Conservation (phyloP, 2,329 filamentous ascomycete genomes). For the Orbilia oligospora region DNA sequence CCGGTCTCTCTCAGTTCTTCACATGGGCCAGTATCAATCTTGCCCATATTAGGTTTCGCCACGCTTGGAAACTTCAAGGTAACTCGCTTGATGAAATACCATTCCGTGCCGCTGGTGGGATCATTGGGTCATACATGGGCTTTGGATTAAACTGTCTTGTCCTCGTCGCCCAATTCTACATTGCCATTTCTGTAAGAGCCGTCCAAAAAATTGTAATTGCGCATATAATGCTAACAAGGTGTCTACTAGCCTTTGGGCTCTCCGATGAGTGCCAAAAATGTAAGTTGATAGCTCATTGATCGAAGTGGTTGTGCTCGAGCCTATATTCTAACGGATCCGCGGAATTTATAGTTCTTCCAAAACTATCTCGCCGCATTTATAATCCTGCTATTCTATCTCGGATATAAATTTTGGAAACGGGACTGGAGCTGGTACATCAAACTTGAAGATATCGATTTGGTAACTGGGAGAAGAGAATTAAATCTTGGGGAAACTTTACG, state of each 20-base stretch:
- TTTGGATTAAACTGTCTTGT: conserved; percentile 72
- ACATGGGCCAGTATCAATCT: conserved; percentile 80
- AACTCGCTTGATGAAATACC: conserved; percentile 68
- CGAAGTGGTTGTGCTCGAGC: conserved; percentile 61
- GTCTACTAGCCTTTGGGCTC: conserved; percentile 32
- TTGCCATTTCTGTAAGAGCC: conserved; percentile 46
- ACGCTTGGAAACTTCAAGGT: conserved; percentile 74
- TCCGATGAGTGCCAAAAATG: conserved; percentile 32
- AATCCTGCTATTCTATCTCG: conserved; percentile 72
- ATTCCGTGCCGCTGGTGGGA: conserved; percentile 71
- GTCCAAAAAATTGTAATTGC: not conserved
- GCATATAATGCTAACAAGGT: not conserved
- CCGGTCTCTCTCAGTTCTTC: conserved; percentile 80
- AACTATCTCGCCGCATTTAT: conserved; percentile 72
- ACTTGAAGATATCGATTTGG: conserved; percentile 75
- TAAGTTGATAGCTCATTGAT: conserved; percentile 52
- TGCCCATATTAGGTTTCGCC: conserved; percentile 77
- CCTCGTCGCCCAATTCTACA: conserved; percentile 71
- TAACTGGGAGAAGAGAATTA: conserved; percentile 71
- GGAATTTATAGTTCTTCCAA: conserved; percentile 69
- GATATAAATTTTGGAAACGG: conserved; percentile 75
- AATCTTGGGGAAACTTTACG: conserved; percentile 29
- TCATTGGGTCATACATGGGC: conserved; percentile 76
- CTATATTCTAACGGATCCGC: not conserved
- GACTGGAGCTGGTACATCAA: conserved; percentile 72